These are phyloP conservation scores for Aspergillus quadricinctus DNA, from an alignment of 2,329 filamentous ascomycete genomes.

Conservation along the genomic window DNA sequence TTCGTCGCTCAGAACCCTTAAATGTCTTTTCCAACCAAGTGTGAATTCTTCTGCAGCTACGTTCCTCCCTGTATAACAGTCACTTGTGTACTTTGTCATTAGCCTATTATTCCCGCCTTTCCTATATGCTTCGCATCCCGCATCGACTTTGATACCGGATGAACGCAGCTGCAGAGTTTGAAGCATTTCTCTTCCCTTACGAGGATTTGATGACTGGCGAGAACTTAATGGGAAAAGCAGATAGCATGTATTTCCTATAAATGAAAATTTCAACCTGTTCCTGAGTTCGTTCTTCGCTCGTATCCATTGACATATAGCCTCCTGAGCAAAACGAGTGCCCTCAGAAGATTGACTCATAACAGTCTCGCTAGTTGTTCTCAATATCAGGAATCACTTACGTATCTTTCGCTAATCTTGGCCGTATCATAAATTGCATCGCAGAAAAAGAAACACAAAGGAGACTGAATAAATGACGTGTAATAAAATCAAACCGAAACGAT, in stretches of 20 bases:
- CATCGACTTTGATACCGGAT: slow-evolving; percentile 19
- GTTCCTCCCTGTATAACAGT: slow-evolving; percentile 28
- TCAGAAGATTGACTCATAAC: neutral
- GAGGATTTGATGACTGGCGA: neutral
- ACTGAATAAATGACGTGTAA: neutral
- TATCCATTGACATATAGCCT: neutral
- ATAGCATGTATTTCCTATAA: slow-evolving; percentile 7
- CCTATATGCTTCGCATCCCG: slow-evolving; percentile 9
- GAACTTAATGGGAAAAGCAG: neutral
- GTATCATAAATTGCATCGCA: neutral
- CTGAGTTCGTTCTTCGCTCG: neutral
- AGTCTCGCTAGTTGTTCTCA: neutral
- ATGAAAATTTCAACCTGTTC: slow-evolving; percentile 1
- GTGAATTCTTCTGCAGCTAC: slow-evolving; percentile 11
- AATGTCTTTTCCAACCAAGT: slow-evolving; percentile 21
- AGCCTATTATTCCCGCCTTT: slow-evolving; percentile 7
- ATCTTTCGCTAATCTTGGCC: neutral
- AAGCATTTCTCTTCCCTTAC: neutral
- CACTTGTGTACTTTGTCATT: slow-evolving; percentile 12
- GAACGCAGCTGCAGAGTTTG: slow-evolving; percentile 18
- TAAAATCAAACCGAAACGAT: neutral
- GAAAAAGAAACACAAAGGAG: neutral
- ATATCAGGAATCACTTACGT: neutral
- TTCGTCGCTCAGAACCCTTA: slow-evolving; percentile 58
- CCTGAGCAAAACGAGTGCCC: neutral